These are phyloP conservation scores for Wallacemonas collosoma DNA, from an alignment of 208 protist species.

Conservation along the genomic window DNA sequence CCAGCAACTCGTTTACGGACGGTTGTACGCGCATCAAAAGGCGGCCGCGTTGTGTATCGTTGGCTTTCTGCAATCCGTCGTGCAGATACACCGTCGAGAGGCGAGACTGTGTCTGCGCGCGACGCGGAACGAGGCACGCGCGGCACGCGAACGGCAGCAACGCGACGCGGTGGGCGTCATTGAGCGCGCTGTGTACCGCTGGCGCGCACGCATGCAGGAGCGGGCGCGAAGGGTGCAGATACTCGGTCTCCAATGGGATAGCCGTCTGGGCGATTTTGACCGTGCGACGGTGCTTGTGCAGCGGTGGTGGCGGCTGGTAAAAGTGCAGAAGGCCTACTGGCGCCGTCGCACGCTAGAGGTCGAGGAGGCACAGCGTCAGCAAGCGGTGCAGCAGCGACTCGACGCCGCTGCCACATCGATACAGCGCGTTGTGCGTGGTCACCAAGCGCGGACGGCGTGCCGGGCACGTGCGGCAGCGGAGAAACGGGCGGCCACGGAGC, in stretches of 20 bases:
- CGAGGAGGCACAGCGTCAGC: conserved; percentile 19
- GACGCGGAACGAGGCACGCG: conserved; percentile 14
- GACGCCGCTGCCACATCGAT: conserved; percentile 38
- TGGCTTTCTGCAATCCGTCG: conserved; percentile 36
- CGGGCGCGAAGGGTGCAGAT: conserved; percentile 37
- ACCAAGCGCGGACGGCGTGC: conserved; percentile 20
- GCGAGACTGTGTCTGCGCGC: conserved; percentile 10
- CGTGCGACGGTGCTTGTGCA: conserved; percentile 45
- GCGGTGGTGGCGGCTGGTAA: conserved; percentile 64
- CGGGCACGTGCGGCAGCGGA: neutral
- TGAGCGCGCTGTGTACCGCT: conserved; percentile 31
- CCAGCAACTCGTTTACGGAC: conserved; percentile 63
- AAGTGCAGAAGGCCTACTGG: conserved; percentile 58
- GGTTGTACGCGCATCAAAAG: conserved; percentile 66
- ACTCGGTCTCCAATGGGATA: conserved; percentile 38
- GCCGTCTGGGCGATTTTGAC: conserved; percentile 35
- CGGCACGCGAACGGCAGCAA: conserved; percentile 26
- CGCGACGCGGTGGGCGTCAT: conserved; percentile 30
- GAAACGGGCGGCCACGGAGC: conserved; percentile 13
- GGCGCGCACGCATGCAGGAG: conserved; percentile 31
- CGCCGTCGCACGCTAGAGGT: conserved; percentile 41
- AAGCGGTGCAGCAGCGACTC: conserved; percentile 16
- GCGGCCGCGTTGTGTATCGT: conserved; percentile 64
- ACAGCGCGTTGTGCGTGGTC: conserved; percentile 44
- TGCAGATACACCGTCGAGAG: conserved; percentile 27